Evolutionary conservation across 2,329 filamentous ascomycete genomes (phyloP).

Genomic region (Knufia petricola): DNA sequence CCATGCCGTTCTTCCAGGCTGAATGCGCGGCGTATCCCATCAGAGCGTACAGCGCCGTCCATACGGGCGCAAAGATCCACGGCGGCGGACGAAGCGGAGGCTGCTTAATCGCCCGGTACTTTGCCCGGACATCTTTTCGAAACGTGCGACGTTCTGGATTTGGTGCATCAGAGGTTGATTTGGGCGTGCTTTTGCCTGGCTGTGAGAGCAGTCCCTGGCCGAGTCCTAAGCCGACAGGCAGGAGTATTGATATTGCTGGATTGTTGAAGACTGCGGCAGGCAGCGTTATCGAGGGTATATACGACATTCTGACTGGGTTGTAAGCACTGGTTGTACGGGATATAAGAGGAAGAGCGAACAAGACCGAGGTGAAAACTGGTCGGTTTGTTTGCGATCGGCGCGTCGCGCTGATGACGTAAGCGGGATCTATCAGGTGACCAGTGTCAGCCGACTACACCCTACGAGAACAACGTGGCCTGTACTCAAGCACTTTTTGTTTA

Average conservation of each 20-base stretch:
- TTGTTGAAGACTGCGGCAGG: constrained; percentile 62
- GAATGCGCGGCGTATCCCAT: constrained; percentile 89
- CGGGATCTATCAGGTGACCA: neutral
- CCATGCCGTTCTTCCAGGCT: constrained; percentile 55
- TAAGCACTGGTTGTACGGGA: no score
- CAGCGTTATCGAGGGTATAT: constrained; percentile 67
- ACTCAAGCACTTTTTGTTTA: no score
- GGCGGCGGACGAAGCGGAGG: constrained; percentile 48
- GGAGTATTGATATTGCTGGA: constrained; percentile 62
- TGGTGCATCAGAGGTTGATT: constrained; percentile 15
- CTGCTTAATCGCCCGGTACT: constrained; percentile 31
- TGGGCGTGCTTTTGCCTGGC: constrained; percentile 39
- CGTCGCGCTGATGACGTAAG: neutral
- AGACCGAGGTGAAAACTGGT: no score
- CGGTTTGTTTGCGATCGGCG: neutral
- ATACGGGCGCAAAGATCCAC: constrained; percentile 50
- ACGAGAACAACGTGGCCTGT: no score
- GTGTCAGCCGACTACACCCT: no score
- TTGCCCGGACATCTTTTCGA: constrained; percentile 26
- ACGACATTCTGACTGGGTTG: constrained; percentile 51
- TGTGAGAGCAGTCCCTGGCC: constrained; percentile 57
- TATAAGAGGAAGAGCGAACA: no score
- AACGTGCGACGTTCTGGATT: constrained; percentile 19
- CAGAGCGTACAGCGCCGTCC: constrained; percentile 50
- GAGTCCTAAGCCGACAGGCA: constrained; percentile 64